phyloP scores from a whole-genome alignment of 495 filamentous ascomycete species.

The Entonaema liquescens region DNA sequence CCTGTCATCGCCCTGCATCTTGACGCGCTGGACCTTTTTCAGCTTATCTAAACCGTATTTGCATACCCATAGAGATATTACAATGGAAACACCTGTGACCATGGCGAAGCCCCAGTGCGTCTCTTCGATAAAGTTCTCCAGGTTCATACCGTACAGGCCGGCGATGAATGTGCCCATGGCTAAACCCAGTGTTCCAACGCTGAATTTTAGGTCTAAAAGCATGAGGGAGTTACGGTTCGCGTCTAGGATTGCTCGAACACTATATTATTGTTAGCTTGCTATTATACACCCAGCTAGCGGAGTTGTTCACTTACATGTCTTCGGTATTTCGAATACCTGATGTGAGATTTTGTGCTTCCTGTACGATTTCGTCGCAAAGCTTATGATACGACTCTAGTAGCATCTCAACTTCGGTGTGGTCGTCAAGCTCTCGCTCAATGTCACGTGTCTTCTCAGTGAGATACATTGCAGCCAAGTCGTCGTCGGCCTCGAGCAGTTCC shows the following conservation, averaged over 20 bases:
- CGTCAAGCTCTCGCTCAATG: constrained; percentile 76
- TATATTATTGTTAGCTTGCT: constrained; percentile 46
- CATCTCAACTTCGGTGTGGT: constrained; percentile 97
- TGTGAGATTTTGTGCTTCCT: constrained; percentile 89
- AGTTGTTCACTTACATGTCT: constrained; percentile 77
- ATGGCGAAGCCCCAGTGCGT: constrained; percentile 86
- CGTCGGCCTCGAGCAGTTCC: constrained; percentile 96
- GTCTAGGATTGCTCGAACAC: constrained; percentile 95
- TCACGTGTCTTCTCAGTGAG: constrained; percentile 84
- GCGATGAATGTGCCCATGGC: constrained; percentile 93
- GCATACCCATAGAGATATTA: constrained; percentile 79
- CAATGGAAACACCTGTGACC: constrained; percentile 73
- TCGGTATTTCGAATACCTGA: constrained; percentile 98
- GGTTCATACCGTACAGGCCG: constrained; percentile 98
- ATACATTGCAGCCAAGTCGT: constrained; percentile 96
- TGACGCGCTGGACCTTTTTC: constrained; percentile 85
- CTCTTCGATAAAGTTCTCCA: constrained; percentile 98
- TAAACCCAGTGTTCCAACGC: constrained; percentile 90
- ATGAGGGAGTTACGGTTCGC: constrained; percentile 98
- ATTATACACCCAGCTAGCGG: background rate
- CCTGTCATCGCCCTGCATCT: constrained; percentile 69
- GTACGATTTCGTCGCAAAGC: constrained; percentile 96
- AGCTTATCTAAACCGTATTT: constrained; percentile 82
- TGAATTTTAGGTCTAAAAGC: constrained; percentile 96
- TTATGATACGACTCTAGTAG: constrained; percentile 97